A percentile compares a stretch with the other conserved stretches of the same genome.
Evolutionary conservation across 2,329 filamentous ascomycete species (phyloP).

Genomic region (Ophiostoma piceae): DNA sequence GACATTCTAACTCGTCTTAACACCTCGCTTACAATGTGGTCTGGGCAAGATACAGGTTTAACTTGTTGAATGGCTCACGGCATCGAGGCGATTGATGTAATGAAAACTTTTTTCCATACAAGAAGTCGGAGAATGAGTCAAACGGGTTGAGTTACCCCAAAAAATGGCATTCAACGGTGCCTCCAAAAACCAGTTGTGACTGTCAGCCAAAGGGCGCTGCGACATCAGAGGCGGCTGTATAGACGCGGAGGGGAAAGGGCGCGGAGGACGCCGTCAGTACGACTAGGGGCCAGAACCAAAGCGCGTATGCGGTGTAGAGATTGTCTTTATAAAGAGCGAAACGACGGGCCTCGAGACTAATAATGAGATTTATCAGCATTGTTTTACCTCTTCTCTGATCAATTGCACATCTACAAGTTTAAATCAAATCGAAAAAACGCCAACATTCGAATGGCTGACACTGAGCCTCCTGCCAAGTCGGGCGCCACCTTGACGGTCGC

Average conservation of each 20-base stretch:
- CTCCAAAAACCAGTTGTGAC: not conserved
- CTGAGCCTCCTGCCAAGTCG: not conserved
- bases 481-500: not conserved
- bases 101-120: not conserved
- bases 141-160: not conserved
- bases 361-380: not conserved
- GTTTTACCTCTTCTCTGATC: not conserved
- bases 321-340: not conserved
- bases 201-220: conserved; percentile 3
- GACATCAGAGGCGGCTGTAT: not conserved
- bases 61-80: not conserved
- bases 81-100: not conserved
- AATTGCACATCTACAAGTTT: not conserved
- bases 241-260: not conserved
- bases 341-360: not conserved
- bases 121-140: not conserved
- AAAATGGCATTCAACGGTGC: not conserved
- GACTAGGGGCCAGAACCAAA: not conserved
- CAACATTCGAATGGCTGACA: not conserved
- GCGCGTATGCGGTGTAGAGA: not conserved
- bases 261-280: not conserved
- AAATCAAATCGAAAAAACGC: not conserved
- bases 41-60: not conserved
- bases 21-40: not conserved
- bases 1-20: not conserved